Evolutionary conservation across 2,329 filamentous ascomycete species (phyloP), one percentile per base, ranked within the genome.

Genomic region (Paramyrothecium roridum): DNA sequence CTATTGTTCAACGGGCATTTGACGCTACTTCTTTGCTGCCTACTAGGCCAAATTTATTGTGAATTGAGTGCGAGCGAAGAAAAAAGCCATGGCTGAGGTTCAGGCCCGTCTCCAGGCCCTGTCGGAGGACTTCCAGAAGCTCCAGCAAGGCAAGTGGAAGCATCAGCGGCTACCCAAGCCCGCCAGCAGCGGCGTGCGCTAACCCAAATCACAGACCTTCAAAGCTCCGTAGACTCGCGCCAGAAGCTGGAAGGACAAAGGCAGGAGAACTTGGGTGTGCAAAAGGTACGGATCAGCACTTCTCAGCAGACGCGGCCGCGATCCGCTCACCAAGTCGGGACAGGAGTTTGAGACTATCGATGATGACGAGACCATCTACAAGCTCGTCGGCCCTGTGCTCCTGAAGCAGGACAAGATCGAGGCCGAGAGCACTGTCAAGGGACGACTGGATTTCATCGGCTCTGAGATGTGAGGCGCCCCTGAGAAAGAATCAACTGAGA

Each of bases 191-290:
- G 34, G 22, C 22, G 22, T 26, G 12, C 13, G 37, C 13, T 12
- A 30, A 46, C n/a, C 19, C 26, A 8, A n/a, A 17, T 21, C 19
- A 10, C 53, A 96, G 95, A 98, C 64, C 82, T 98, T 54, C 89
- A 92, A 71, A 83, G 80, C 47, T 78, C 85, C 19, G 85, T 98
- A 23, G 81, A 86, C 48, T 89, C 91, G 11, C 85, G 93, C 59
- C 93, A 99, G 76, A 96, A 90, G 74, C 85, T 99, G 8, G 93
- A 97, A 71, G 90, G 92, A 8, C 95, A 99, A 73, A 90, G 90
- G 71, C 91, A 96, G 68, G 95, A 99, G 73, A 99, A 98, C 70
- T 76, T 87, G 50, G 87, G 89, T 17, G 95, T 99, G 11, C 86
- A 96, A 71, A 89, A 90, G 76, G 90, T 91, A 63, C 48, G 72